These are phyloP conservation scores for Malus domestica DNA, from an alignment of 306 rosid genomes.

Conservation along the genomic window DNA sequence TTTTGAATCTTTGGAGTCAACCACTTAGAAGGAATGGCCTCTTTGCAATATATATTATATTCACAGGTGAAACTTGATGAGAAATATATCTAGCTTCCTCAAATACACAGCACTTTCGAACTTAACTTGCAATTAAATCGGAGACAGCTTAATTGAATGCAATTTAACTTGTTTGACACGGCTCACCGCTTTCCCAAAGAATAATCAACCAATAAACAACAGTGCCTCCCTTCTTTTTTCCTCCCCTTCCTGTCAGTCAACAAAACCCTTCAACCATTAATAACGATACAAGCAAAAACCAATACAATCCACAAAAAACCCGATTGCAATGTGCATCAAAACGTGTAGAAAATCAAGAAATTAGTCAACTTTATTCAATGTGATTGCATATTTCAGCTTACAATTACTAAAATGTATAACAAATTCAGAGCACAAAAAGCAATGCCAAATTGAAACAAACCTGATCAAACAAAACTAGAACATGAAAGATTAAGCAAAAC, in stretches of 20 bases:
- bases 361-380: background rate
- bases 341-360: background rate
- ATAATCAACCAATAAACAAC: constrained; percentile 8
- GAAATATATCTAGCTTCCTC: constrained; percentile 18
- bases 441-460: background rate
- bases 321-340: background rate
- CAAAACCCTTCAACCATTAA: constrained; percentile 30
- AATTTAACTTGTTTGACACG: constrained; percentile 11
- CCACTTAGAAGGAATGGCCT: constrained; percentile 23
- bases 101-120: constrained; percentile 19
- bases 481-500: background rate
- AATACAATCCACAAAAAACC: background rate
- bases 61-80: constrained; percentile 1
- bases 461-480: background rate
- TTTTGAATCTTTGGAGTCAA: constrained; percentile 17
- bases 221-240: background rate
- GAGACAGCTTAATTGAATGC: constrained; percentile 15
- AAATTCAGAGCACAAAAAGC: background rate
- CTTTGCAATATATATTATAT: constrained; percentile 9
- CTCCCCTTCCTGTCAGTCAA: constrained; percentile 10
- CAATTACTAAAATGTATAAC: background rate
- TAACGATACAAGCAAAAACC: background rate
- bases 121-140: constrained; percentile 14
- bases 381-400: background rate
- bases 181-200: constrained; percentile 11